A percentile compares a stretch with the other conserved stretches of the same genome.
Evolutionary conservation across 352 stramenopile genomes (phyloP).

Genomic region (Globisporangium okanoganense): DNA sequence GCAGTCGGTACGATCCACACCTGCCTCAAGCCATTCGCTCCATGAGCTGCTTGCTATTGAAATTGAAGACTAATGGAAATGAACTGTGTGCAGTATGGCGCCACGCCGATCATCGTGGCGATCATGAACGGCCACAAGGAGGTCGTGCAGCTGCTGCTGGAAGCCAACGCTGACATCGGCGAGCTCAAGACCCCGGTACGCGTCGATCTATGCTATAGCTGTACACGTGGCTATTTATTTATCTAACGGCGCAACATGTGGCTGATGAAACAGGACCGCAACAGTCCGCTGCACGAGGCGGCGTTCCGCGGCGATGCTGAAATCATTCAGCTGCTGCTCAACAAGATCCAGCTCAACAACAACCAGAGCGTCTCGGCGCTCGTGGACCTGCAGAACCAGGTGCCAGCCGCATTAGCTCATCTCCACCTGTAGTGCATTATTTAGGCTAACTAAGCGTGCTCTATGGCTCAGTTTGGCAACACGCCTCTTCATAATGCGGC

Average conservation of each 20-base stretch:
- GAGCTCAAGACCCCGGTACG: conserved; percentile 65
- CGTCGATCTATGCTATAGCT: not conserved
- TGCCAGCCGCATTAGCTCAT: conserved; percentile 4
- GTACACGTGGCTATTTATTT: too few species aligned
- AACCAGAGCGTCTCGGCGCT: conserved; percentile 31
- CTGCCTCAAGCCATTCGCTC: not conserved
- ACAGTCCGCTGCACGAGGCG: conserved; percentile 72
- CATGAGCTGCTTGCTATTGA: not conserved
- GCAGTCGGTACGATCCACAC: conserved; percentile 57
- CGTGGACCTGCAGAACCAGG: conserved; percentile 61
- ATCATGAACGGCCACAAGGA: conserved; percentile 59
- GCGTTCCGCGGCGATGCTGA: conserved; percentile 44
- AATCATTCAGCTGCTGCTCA: conserved; percentile 49
- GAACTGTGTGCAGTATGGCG: conserved; percentile 55
- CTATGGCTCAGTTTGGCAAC: conserved; percentile 65
- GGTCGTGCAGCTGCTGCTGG: conserved; percentile 50
- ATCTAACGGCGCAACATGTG: too few species aligned
- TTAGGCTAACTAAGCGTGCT: not conserved
- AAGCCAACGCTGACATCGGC: conserved; percentile 54
- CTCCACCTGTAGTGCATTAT: too few species aligned
- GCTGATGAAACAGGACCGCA: conserved; percentile 45
- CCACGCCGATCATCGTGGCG: conserved; percentile 61
- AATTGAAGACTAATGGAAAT: not conserved
- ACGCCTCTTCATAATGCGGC: conserved; percentile 72
- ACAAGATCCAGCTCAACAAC: conserved; percentile 43